Evolutionary conservation across 169 alveolate genomes (phyloP).

Genomic region (Hammondia hammondi): DNA sequence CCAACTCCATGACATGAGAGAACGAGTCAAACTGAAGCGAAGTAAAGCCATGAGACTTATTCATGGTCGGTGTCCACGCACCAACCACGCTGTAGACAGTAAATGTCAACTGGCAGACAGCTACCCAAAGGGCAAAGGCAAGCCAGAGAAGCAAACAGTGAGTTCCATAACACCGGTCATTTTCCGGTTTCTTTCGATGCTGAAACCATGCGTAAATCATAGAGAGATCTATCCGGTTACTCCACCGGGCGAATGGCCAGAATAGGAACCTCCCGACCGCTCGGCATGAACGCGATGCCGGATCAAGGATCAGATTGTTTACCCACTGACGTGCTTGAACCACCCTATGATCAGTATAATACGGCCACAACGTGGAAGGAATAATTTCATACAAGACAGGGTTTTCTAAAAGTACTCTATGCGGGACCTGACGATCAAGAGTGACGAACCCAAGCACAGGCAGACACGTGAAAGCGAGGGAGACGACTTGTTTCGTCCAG

Average conservation of each 20-base stretch:
- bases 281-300: conserved; percentile 22
- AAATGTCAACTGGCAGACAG: conserved; percentile 74
- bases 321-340: conserved; percentile 11
- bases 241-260: conserved; percentile 60
- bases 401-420: conserved; percentile 73
- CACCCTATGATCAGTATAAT: not conserved
- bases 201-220: conserved; percentile 69
- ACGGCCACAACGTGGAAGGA: conserved; percentile 79
- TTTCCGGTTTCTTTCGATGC: conserved; percentile 71
- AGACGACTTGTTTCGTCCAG: conserved; percentile 82
- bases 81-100: conserved; percentile 73
- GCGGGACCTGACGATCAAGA: conserved; percentile 80
- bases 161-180: conserved; percentile 75
- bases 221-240: conserved; percentile 55
- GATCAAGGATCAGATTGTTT: not conserved
- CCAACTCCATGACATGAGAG: conserved; percentile 78
- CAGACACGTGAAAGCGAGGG: conserved; percentile 77
- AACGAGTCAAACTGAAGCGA: conserved; percentile 75
- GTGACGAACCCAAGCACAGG: conserved; percentile 80
- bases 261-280: conserved; percentile 56
- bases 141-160: conserved; percentile 74
- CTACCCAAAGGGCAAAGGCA: conserved; percentile 81
- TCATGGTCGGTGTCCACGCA: conserved; percentile 56
- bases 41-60: conserved; percentile 58
- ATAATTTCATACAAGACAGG: conserved; percentile 78